phyloP scores from a whole-genome alignment of 1,284 basidiomycete species.

The Clitocybe nebularis region DNA sequence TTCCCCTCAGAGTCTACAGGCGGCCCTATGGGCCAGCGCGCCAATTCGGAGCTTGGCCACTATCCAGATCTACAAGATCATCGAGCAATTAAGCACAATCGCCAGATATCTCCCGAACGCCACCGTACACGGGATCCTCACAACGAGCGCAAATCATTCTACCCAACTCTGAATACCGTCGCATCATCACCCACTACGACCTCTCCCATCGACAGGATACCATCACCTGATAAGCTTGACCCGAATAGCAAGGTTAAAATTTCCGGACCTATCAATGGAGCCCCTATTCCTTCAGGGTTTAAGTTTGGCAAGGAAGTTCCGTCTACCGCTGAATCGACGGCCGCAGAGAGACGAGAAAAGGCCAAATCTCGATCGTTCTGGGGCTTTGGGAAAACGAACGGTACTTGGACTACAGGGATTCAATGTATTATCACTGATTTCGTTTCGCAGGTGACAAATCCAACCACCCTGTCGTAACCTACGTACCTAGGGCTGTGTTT shows the following conservation, averaged over 20 bases:
- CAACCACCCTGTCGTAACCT: slow-evolving; percentile 31
- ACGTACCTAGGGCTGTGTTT: slow-evolving; percentile 76
- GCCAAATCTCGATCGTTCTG: slow-evolving; percentile 88
- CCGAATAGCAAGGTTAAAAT: slow-evolving; percentile 71
- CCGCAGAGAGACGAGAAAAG: slow-evolving; percentile 75
- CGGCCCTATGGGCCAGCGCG: slow-evolving; percentile 43
- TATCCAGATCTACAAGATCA: slow-evolving; percentile 59
- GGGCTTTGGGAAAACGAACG: slow-evolving; percentile 68
- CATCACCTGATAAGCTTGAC: slow-evolving; percentile 56
- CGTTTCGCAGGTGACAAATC: slow-evolving; percentile 39
- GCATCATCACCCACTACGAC: slow-evolving; percentile 40
- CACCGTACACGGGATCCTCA: slow-evolving; percentile 44
- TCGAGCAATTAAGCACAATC: slow-evolving; percentile 31
- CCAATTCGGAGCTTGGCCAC: slow-evolving; percentile 76
- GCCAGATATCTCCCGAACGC: slow-evolving; percentile 52
- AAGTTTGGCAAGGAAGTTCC: slow-evolving; percentile 78
- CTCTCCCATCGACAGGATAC: slow-evolving; percentile 45
- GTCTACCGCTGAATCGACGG: slow-evolving; percentile 38
- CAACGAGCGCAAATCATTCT: slow-evolving; percentile 52
- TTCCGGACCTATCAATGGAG: slow-evolving; percentile 84
- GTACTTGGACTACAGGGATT: slow-evolving; percentile 24
- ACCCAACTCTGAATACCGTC: slow-evolving; percentile 47
- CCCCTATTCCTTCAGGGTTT: slow-evolving; percentile 83
- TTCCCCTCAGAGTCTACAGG: slow-evolving; percentile 27
- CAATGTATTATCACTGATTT: slow-evolving; percentile 13